These are phyloP conservation scores for Trichoderma sp. DNA, from an alignment of 2,329 filamentous ascomycete genomes.

Conservation along the genomic window DNA sequence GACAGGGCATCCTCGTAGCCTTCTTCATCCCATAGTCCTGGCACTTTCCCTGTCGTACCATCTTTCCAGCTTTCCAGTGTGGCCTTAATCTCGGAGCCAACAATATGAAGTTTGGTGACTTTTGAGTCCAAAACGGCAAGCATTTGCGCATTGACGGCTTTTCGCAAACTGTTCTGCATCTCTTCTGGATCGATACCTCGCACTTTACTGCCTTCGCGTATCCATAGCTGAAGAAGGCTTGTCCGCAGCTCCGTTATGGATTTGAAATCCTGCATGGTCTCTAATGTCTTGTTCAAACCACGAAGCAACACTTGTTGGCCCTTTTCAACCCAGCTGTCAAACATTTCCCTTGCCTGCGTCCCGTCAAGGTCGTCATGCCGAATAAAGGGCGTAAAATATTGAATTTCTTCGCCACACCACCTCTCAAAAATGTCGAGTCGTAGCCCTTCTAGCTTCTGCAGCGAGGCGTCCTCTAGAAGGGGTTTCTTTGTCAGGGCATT, in stretches of 20 bases:
- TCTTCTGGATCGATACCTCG: constrained; percentile 65
- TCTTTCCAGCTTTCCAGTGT: constrained; percentile 61
- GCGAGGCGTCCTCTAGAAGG: constrained; percentile 67
- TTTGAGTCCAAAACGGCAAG: constrained; percentile 61
- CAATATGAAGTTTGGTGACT: constrained; percentile 60
- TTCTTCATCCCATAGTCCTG: constrained; percentile 65
- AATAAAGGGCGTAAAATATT: constrained; percentile 83
- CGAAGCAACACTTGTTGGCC: constrained; percentile 59
- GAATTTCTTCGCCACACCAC: constrained; percentile 81
- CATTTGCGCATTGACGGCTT: constrained; percentile 67
- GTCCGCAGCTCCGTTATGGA: constrained; percentile 68
- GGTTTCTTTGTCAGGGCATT: constrained; percentile 65
- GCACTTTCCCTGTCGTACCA: constrained; percentile 48
- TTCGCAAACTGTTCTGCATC: constrained; percentile 67
- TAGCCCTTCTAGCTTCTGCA: constrained; percentile 66
- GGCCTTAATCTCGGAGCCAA: constrained; percentile 63
- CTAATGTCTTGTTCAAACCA: constrained; percentile 61
- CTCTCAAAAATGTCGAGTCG: constrained; percentile 73
- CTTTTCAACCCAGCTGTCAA: constrained; percentile 62
- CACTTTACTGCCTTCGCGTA: constrained; percentile 63
- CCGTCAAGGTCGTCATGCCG: constrained; percentile 73
- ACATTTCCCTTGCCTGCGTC: constrained; percentile 57
- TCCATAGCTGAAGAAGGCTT: constrained; percentile 71
- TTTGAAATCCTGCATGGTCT: constrained; percentile 62
- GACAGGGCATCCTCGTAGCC: constrained; percentile 64